Conservation (phyloP, 176 grass and related monocot genomes). For the Cymbopogon citratus region DNA sequence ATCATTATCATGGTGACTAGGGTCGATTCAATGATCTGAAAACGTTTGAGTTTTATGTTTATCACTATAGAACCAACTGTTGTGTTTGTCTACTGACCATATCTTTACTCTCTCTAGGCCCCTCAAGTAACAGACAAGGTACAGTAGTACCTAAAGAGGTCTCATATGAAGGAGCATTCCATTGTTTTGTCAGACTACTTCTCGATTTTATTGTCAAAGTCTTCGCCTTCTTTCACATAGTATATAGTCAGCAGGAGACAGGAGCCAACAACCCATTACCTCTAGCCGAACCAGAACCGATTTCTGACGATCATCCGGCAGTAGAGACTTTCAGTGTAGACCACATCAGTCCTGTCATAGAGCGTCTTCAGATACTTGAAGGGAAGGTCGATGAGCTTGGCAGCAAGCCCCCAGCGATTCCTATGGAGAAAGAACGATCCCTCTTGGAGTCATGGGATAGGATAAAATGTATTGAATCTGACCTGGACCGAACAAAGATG, state of each 20-base stretch:
- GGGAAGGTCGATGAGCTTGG: conserved; percentile 56
- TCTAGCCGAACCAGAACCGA: conserved; percentile 28
- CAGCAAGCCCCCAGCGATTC: conserved; percentile 60
- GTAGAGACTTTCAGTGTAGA: conserved; percentile 42
- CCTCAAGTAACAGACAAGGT: conserved; percentile 20
- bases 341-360: conserved; percentile 45
- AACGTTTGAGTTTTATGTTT: not conserved
- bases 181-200: conserved; percentile 37
- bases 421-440: conserved; percentile 57
- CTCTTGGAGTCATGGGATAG: conserved; percentile 77
- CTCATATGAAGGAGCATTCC: conserved; percentile 35
- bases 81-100: not conserved
- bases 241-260: conserved; percentile 19
- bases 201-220: conserved; percentile 42
- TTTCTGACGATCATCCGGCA: conserved; percentile 36
- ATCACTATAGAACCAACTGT: not conserved
- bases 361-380: conserved; percentile 74
- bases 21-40: not conserved
- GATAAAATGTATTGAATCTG: conserved; percentile 74
- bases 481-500: conserved; percentile 78
- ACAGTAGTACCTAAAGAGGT: conserved; percentile 20
- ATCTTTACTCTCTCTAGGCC: conserved; percentile 18
- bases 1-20: not conserved
- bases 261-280: conserved; percentile 9
- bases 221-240: conserved; percentile 48